Conservation (phyloP, 306 rosid genomes). For the Prunus padus region DNA sequence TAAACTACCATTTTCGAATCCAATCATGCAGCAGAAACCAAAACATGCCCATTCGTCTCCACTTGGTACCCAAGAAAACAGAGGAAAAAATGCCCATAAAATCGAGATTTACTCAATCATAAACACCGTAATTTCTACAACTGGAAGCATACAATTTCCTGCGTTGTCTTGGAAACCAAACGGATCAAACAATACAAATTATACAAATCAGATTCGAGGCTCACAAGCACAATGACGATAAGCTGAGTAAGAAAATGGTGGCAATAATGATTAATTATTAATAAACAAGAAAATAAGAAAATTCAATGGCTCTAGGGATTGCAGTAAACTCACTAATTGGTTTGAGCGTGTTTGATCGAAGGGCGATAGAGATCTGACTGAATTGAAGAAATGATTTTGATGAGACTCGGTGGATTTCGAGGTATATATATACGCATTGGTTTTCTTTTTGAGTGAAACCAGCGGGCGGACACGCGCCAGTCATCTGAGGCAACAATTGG, state of each 20-base stretch:
- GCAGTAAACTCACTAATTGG: background rate
- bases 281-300: background rate
- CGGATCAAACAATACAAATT: conserved; percentile 1
- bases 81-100: background rate
- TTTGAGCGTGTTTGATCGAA: background rate
- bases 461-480: conserved; percentile 23
- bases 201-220: background rate
- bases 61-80: no score
- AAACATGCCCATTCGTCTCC: background rate
- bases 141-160: background rate
- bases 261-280: background rate
- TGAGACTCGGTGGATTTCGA: background rate
- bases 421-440: background rate
- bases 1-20: background rate
- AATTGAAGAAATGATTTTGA: background rate
- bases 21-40: background rate
- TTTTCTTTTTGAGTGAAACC: background rate
- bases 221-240: background rate
- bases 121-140: background rate
- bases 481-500: background rate
- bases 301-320: background rate
- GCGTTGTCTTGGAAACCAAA: conserved; percentile 15
- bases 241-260: background rate
- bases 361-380: conserved; percentile 1
- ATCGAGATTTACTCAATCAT: background rate